Conservation (phyloP, 345 rosid genomes). For the Gossypium bickii region DNA sequence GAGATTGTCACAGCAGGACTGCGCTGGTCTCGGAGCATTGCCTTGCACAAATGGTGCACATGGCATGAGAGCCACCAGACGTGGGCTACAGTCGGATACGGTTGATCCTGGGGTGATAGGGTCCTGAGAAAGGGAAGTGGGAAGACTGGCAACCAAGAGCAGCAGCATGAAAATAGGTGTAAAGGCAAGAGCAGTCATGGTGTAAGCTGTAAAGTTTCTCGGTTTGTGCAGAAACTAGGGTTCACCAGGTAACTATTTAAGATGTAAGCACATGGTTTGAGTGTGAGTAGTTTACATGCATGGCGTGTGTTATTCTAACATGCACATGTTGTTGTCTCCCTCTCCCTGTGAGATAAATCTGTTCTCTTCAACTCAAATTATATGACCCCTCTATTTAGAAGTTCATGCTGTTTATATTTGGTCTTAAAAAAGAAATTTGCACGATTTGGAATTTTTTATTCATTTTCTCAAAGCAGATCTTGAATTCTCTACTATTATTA, state of each 20-base stretch:
- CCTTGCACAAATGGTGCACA: constrained; percentile 80
- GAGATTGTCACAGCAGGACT: constrained; percentile 66
- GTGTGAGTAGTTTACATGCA: constrained; percentile 49
- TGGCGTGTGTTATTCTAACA: constrained; percentile 40
- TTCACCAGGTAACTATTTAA: constrained; percentile 21
- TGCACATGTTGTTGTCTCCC: constrained; percentile 31
- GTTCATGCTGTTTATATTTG: neutral
- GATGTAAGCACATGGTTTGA: constrained; percentile 33
- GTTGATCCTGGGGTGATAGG: constrained; percentile 30
- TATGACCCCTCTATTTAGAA: neutral
- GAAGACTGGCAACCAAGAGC: constrained; percentile 26
- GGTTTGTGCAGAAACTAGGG: constrained; percentile 6
- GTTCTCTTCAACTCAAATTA: neutral
- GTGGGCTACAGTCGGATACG: constrained; percentile 43
- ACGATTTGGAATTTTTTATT: neutral
- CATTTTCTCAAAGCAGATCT: no score
- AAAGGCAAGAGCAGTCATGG: constrained; percentile 27
- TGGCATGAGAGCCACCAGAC: constrained; percentile 50
- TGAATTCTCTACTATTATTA: no score
- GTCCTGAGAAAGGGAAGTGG: constrained; percentile 34
- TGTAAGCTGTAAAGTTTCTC: constrained; percentile 5
- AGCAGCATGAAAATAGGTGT: constrained; percentile 25
- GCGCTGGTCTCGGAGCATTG: constrained; percentile 40
- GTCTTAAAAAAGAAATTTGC: neutral
- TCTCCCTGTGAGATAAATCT: neutral